Base-by-base conservation (phyloP, 1,284 basidiomycete genomes). In the Boletus semigastroideus region DNA sequence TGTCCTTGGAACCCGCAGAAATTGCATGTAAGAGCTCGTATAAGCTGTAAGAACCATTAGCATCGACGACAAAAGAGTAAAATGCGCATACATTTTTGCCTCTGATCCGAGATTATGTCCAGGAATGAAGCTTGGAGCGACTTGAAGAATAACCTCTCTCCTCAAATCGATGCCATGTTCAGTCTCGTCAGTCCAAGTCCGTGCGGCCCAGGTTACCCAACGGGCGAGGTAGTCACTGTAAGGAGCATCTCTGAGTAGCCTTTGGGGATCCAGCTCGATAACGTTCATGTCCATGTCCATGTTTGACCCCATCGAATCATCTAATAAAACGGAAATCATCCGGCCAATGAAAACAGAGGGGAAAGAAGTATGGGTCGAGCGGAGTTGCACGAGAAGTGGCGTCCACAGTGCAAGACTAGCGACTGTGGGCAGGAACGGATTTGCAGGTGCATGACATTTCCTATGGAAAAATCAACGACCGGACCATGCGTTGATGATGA, bases 361-460 rank as follows among this genome's bases (percentile, higher is more conserved):
- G 48, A 93, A 82, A 17, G 74, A 71, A 0, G 78, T 66, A 65
- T 90, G 85, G 9, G 80, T 68, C 19, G 72, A 58, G 33, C 80
- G 74, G n/a, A 94, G 62, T 58, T 87, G 80, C 2, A 71, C 57
- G 8, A 96, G 72, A 4, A 95, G 75, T 0, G 87, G 84, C 1
- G 74, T 67, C 92, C 93, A 95, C 42, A 93, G 72, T 4, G 77
- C 72, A 20, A 86, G 64, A 19, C 83, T 78, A 3, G 76, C 60
- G 2, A 72, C 58, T 2, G 84, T 79, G 0, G 88, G 87, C 17
- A 71, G 65, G 31, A 79, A 78, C 16, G 70, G 63, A 22, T 75
- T 74, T 19, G 62, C 58, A 1, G 76, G 71, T 27, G 78, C 72
- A 48, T 76, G 68, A 41, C 91, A 76, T 71, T 88, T 90, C 63